Conservation (phyloP, 192 early-diverging fungal species). For the Coemansia sp. region DNA sequence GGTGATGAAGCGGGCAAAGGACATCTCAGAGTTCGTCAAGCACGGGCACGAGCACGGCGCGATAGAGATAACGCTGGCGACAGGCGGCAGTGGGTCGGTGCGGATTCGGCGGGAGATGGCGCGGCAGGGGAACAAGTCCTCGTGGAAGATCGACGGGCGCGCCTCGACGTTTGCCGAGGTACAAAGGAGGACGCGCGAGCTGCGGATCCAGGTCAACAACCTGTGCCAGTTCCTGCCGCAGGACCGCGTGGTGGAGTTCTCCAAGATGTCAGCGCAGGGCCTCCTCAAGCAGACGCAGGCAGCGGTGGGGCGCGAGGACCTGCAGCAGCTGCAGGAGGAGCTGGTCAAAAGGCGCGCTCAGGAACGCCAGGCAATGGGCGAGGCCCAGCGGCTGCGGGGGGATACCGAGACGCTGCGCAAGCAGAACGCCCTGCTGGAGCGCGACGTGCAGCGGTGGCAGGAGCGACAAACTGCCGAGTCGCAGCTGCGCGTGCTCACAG, state of each 20-base stretch:
- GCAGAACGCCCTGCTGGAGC: conserved; percentile 70
- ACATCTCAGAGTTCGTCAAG: conserved; percentile 91
- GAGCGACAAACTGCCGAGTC: conserved; percentile 68
- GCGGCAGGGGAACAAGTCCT: conserved; percentile 63
- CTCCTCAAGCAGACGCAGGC: conserved; percentile 83
- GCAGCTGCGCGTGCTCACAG: conserved; percentile 61
- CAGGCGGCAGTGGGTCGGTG: conserved; percentile 5
- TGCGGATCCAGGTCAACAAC: conserved; percentile 95
- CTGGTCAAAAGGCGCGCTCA: conserved; percentile 60
- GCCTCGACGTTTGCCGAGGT: conserved; percentile 64
- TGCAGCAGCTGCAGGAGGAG: conserved; percentile 66
- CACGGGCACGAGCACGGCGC: conserved; percentile 74
- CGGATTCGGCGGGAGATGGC: conserved; percentile 64
- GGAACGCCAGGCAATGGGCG: conserved; percentile 52
- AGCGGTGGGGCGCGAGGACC: conserved; percentile 71
- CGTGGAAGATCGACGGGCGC: conserved; percentile 82
- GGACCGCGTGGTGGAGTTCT: conserved; percentile 92
- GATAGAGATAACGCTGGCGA: conserved; percentile 88
- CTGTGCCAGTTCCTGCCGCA: conserved; percentile 98
- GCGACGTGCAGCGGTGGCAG: conserved; percentile 72
- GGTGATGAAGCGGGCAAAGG: conserved; percentile 82
- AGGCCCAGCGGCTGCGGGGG: conserved; percentile 53
- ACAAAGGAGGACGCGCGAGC: conserved; percentile 54
- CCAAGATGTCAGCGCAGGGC: conserved; percentile 76
- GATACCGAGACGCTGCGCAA: conserved; percentile 65